Evolutionary conservation across 108 stramenopile species (phyloP).

Genomic region (Mediolabrus comicus): DNA sequence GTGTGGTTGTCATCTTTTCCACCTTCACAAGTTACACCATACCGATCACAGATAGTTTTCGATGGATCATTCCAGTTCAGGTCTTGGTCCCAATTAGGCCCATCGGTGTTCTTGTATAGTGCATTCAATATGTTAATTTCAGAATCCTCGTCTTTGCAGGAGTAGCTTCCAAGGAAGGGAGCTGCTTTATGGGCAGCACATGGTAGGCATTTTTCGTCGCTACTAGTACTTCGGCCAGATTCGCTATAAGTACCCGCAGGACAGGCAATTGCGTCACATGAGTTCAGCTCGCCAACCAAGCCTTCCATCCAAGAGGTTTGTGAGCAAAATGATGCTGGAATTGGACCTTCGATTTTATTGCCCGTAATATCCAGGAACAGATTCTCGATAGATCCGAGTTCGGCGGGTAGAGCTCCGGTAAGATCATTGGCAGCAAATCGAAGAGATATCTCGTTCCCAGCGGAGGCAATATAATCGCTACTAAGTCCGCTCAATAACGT

Average conservation of each 20-base stretch:
- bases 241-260: slow-evolving; percentile 54
- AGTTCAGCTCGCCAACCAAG: slow-evolving; percentile 42
- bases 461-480: slow-evolving; percentile 18
- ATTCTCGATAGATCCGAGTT: slow-evolving; percentile 32
- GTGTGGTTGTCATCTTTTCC: slow-evolving; percentile 51
- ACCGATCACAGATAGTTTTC: slow-evolving; percentile 65
- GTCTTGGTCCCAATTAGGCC: slow-evolving; percentile 21
- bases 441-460: slow-evolving; percentile 47
- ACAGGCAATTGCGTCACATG: slow-evolving; percentile 77
- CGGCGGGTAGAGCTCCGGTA: slow-evolving; percentile 50
- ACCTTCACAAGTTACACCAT: slow-evolving; percentile 53
- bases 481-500: slow-evolving; percentile 41
- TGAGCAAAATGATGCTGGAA: slow-evolving; percentile 35
- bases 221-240: slow-evolving; percentile 19
- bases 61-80: slow-evolving; percentile 50
- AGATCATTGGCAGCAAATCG: slow-evolving; percentile 62
- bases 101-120: slow-evolving; percentile 29
- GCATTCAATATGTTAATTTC: slow-evolving; percentile 29
- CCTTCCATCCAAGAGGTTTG: slow-evolving; percentile 54
- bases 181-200: slow-evolving; percentile 31
- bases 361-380: slow-evolving; percentile 44
- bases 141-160: slow-evolving; percentile 9
- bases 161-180: slow-evolving; percentile 42
- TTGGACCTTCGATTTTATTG: slow-evolving; percentile 36
- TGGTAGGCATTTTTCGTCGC: slow-evolving; percentile 21